Percentiles rank a stretch among this genome's conserved stretches.
These are phyloP conservation scores for Pythium aquatile DNA, from an alignment of 352 stramenopile species.

Conservation along the genomic window DNA sequence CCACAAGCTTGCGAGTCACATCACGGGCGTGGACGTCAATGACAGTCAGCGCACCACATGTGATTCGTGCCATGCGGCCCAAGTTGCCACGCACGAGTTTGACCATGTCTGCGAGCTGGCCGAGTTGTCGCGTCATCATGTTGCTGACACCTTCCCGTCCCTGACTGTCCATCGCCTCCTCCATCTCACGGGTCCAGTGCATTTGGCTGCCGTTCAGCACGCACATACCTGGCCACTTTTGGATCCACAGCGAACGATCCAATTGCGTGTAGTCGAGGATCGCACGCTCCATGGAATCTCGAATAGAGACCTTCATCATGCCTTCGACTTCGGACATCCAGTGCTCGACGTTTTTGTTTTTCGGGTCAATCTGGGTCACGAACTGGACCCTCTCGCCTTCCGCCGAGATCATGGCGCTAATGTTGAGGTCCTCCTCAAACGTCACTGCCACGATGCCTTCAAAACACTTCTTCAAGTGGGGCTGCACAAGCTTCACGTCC, in stretches of 20 bases:
- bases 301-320: slow-evolving; percentile 92
- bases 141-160: slow-evolving; percentile 72
- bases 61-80: slow-evolving; percentile 83
- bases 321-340: slow-evolving; percentile 94
- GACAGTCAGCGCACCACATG: slow-evolving; percentile 90
- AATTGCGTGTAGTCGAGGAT: slow-evolving; percentile 89
- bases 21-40: slow-evolving; percentile 96
- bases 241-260: slow-evolving; percentile 89
- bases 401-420: slow-evolving; percentile 91
- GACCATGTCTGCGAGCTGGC: slow-evolving; percentile 93
- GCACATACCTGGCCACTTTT: slow-evolving; percentile 91
- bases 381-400: slow-evolving; percentile 90
- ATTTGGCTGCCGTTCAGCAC: slow-evolving; percentile 92
- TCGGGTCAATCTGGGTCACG: slow-evolving; percentile 81
- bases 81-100: slow-evolving; percentile 90
- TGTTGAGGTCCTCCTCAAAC: slow-evolving; percentile 88
- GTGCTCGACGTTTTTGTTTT: slow-evolving; percentile 91
- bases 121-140: slow-evolving; percentile 82
- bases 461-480: slow-evolving; percentile 94
- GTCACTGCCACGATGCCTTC: slow-evolving; percentile 91
- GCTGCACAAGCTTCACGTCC: slow-evolving; percentile 91
- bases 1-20: slow-evolving; percentile 90
- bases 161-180: slow-evolving; percentile 78
- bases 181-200: slow-evolving; percentile 92
- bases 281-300: slow-evolving; percentile 83